phyloP scores from a whole-genome alignment of 345 rosid genomes.

The Carallia pectinifolia region DNA sequence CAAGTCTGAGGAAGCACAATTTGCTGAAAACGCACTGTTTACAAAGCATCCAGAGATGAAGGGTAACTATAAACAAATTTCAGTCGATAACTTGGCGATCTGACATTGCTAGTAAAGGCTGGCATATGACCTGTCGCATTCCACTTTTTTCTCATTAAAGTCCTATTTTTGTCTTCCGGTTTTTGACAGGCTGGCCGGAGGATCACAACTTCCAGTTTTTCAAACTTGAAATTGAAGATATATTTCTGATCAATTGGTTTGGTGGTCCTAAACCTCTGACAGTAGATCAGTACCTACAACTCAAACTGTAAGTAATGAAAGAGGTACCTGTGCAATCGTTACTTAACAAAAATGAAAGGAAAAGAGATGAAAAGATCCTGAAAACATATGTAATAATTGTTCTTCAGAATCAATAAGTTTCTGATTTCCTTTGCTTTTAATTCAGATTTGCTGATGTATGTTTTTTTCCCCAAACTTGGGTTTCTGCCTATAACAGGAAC shows the following conservation, averaged over 20 bases:
- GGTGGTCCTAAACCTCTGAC: constrained; percentile 90
- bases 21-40: constrained; percentile 58
- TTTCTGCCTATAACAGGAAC: constrained; percentile 28
- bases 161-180: constrained; percentile 2
- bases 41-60: constrained; percentile 89
- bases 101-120: background rate
- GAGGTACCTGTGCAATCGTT: background rate
- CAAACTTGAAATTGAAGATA: constrained; percentile 63
- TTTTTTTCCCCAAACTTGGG: constrained; percentile 5
- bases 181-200: constrained; percentile 73
- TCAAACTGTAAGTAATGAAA: constrained; percentile 50
- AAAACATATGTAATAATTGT: background rate
- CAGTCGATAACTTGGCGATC: background rate
- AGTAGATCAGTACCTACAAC: constrained; percentile 67
- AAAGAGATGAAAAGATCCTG: background rate
- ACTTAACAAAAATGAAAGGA: background rate
- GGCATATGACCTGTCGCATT: background rate
- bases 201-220: constrained; percentile 67
- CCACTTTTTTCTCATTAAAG: background rate
- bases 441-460: constrained; percentile 12
- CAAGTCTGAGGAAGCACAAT: constrained; percentile 56
- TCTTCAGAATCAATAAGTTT: constrained; percentile 1
- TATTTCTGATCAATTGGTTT: constrained; percentile 87
- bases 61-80: constrained; percentile 37
- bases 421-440: background rate